Conservation (phyloP, 352 stramenopile genomes). For the Phytophthora europaea region DNA sequence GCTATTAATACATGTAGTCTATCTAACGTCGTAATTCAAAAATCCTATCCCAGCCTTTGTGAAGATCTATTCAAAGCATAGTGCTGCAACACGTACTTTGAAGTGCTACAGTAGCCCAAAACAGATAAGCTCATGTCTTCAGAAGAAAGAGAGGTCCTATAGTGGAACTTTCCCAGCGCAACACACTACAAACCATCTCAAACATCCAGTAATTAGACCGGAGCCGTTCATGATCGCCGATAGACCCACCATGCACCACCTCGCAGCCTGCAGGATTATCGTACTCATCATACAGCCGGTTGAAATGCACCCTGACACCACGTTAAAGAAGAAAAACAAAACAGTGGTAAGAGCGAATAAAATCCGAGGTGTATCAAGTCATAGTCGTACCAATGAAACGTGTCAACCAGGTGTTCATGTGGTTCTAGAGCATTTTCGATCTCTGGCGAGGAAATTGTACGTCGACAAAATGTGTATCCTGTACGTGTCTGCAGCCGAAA, state of each 20-base stretch:
- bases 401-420: constrained; percentile 58
- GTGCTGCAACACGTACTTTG: too few relatives aligned
- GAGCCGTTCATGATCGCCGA: constrained; percentile 44
- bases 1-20: too few relatives aligned
- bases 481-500: constrained; percentile 63
- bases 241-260: constrained; percentile 54
- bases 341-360: too few relatives aligned
- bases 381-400: constrained; percentile 54
- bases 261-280: constrained; percentile 53
- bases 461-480: constrained; percentile 61
- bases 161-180: constrained; percentile 58
- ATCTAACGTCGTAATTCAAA: too few relatives aligned
- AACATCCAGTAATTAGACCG: constrained; percentile 65
- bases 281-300: constrained; percentile 50
- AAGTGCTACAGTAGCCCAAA: too few relatives aligned
- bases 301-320: constrained; percentile 50
- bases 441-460: constrained; percentile 56
- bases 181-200: constrained; percentile 64
- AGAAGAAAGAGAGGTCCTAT: constrained; percentile 47
- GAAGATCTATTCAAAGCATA: too few relatives aligned
- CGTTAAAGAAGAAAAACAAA: too few relatives aligned
- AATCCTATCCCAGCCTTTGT: too few relatives aligned
- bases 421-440: constrained; percentile 49
- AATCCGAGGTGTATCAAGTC: neutral
- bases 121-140: constrained; percentile 19